Evolutionary conservation across 257 asterid genomes (phyloP), one percentile per base, ranked within the genome.

Genomic region (Orobanche coerulescens): DNA sequence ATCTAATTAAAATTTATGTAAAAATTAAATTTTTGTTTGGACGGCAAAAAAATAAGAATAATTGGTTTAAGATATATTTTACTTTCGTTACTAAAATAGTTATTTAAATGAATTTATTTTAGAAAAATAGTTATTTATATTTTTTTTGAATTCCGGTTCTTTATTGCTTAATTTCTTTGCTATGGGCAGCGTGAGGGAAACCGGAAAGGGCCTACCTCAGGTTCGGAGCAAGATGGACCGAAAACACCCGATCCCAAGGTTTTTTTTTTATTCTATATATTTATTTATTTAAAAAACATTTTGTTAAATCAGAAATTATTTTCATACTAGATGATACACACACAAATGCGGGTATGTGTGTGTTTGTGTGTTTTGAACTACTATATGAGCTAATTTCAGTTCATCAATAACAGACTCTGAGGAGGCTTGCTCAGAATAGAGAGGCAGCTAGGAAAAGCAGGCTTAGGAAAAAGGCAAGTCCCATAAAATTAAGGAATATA

Each of bases 391-490:
- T 39, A 16, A 49, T 14, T 20, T 24, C 50, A 6, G 40, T 55
- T 58, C 4, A 23, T 60, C 44, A 3, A 22, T 6, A 51, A 58
- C 84, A 87, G 97, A 81, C 83, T 39, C 54, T 90, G 78, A 84
- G 97, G 75, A 77, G 97, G 77, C 91, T 90, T 75, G 97, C 96
- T 65, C 97, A 87, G 82, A 87, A 90, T 83, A 81, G 97, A 61
- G 97, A 90, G 74, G 97, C 97, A 69, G 97, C 97, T 2, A 78
- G 95, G 78, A 90, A 90, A 72, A 87, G 96, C 79, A 83, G 97
- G 69, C 87, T 87, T 1, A 81, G 97, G 74, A 90, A 90, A 75
- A 90, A 90, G 95, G 97, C 51, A 68, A 51, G 66, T 23, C 20
- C 20, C 22, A 61, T 5, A 15, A 24, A 58, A 15, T 19, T 23